Evolutionary conservation across 2,329 filamentous ascomycete species (phyloP).

Genomic region (Fusarium illudens): DNA sequence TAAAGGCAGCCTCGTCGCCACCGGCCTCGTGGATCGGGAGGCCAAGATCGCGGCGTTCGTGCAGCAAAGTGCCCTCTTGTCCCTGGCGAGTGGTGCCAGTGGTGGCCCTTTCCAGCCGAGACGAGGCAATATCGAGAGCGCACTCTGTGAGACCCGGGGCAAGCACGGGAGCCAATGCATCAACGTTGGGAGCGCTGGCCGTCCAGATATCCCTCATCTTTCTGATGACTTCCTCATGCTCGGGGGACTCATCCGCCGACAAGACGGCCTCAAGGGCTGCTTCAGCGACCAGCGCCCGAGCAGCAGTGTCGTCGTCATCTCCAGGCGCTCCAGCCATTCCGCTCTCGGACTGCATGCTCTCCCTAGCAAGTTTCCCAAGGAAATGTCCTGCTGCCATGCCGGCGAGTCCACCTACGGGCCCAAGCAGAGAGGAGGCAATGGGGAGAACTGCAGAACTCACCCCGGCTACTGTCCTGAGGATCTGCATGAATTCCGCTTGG

Average conservation of each 20-base stretch:
- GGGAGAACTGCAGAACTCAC: not conserved
- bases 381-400: not conserved
- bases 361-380: not conserved
- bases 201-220: conserved; percentile 24
- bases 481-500: not conserved
- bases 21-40: not conserved
- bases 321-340: not conserved
- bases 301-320: conserved; percentile 4
- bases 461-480: not conserved
- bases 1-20: not conserved
- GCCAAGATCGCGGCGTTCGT: not conserved
- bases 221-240: conserved; percentile 7
- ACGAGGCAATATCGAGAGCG: not conserved
- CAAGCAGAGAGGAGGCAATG: not conserved
- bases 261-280: conserved; percentile 33
- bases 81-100: not conserved
- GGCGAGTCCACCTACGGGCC: not conserved
- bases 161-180: conserved; percentile 7
- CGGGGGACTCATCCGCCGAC: conserved; percentile 3
- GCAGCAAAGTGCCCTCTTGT: not conserved
- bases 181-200: not conserved
- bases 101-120: not conserved
- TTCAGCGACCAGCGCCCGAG: conserved; percentile 37
- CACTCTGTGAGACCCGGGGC: conserved; percentile 6
- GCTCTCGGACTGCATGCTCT: not conserved